A percentile compares a stretch with the other conserved stretches of the same genome.
Evolutionary conservation across 345 rosid species (phyloP).

Genomic region (Melaleuca alternifolia): DNA sequence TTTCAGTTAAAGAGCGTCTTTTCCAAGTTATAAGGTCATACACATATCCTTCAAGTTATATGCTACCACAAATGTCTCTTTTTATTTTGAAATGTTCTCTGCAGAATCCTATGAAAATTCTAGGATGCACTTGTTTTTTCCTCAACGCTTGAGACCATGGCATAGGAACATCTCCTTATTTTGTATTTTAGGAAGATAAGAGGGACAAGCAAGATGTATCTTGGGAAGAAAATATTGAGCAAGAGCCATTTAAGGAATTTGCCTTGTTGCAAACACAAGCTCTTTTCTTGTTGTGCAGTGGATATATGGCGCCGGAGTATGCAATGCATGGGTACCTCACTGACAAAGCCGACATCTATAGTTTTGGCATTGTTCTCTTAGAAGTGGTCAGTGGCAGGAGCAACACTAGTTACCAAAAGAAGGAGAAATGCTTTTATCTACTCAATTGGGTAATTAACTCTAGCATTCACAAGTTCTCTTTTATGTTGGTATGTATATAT

Average conservation of each 20-base stretch:
- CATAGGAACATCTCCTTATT: background rate
- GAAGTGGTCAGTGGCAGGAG: slow-evolving; percentile 2
- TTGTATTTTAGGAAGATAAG: background rate
- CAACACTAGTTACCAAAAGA: background rate
- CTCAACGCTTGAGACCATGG: no score
- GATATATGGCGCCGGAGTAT: slow-evolving; percentile 6
- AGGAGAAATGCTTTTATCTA: background rate
- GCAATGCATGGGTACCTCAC: slow-evolving; percentile 3
- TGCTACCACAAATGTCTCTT: background rate
- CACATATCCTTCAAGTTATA: background rate
- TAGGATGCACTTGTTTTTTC: no score
- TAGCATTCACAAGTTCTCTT: background rate
- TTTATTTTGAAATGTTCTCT: background rate
- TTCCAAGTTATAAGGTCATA: background rate
- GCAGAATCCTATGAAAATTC: background rate
- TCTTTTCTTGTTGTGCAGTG: background rate
- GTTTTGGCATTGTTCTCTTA: slow-evolving; percentile 4
- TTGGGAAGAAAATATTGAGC: background rate
- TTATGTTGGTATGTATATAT: background rate
- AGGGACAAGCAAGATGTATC: background rate
- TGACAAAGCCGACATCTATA: background rate
- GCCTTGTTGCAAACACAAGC: background rate
- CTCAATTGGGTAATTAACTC: slow-evolving; percentile 2
- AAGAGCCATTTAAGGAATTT: background rate
- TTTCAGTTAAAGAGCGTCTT: background rate